Evolutionary conservation across 2,329 filamentous ascomycete species (phyloP).

Genomic region (Penicillium frequentans): DNA sequence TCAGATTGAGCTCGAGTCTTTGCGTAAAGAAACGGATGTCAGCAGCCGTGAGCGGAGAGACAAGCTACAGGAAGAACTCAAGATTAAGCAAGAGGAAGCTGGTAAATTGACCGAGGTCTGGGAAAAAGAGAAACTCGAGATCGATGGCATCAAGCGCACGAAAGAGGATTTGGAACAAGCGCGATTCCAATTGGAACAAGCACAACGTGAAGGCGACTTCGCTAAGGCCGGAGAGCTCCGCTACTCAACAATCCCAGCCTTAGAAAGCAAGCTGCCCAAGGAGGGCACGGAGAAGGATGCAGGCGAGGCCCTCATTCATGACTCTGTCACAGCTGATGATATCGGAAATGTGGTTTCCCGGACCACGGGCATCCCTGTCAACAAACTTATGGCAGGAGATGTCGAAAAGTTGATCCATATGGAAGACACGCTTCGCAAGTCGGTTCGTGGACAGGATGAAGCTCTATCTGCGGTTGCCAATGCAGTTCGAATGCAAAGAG

Average conservation of each 20-base stretch:
- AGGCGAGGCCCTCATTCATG: conserved; percentile 72
- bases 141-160: conserved; percentile 80
- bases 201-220: conserved; percentile 85
- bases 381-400: conserved; percentile 88
- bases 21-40: conserved; percentile 91
- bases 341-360: conserved; percentile 90
- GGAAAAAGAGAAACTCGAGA: conserved; percentile 85
- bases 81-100: conserved; percentile 74
- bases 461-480: conserved; percentile 88
- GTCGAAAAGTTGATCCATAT: conserved; percentile 94
- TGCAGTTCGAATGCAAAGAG: conserved; percentile 89
- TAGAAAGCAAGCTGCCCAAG: conserved; percentile 77
- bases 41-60: conserved; percentile 84
- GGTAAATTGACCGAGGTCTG: conserved; percentile 75
- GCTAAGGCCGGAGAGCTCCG: conserved; percentile 85
- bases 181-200: conserved; percentile 79
- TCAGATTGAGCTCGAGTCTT: conserved; percentile 91
- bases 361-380: conserved; percentile 88
- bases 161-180: conserved; percentile 89
- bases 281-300: conserved; percentile 58
- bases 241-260: conserved; percentile 79
- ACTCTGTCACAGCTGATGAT: conserved; percentile 92
- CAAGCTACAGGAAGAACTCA: conserved; percentile 76
- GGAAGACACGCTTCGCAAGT: conserved; percentile 83
- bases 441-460: conserved; percentile 90